These are phyloP conservation scores for Colletotrichum lentis DNA, from an alignment of 2,329 filamentous ascomycete genomes.

Conservation along the genomic window DNA sequence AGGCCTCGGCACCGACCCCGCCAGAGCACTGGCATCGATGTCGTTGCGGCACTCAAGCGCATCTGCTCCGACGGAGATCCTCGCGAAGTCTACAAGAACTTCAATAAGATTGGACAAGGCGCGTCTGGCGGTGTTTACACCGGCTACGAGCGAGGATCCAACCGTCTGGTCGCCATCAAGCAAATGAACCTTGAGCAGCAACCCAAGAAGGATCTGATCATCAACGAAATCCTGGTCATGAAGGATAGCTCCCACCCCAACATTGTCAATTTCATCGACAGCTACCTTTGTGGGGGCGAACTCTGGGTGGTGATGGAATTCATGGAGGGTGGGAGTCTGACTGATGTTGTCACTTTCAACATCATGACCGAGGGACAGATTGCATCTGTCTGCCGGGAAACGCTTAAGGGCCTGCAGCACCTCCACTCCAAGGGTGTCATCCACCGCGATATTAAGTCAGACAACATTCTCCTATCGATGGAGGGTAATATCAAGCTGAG, in stretches of 20 bases:
- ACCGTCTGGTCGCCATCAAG: constrained; percentile 95
- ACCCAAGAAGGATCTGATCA: constrained; percentile 98
- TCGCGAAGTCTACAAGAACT: constrained; percentile 82
- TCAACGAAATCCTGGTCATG: constrained; percentile 99
- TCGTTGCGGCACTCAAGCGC: constrained; percentile 81
- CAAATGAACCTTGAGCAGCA: constrained; percentile 99
- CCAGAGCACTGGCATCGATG: constrained; percentile 82
- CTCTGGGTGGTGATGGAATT: constrained; percentile 99
- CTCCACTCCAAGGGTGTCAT: constrained; percentile 98
- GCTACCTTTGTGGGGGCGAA: constrained; percentile 87
- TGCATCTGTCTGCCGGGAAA: constrained; percentile 93
- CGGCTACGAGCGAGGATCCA: constrained; percentile 83
- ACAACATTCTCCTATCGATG: constrained; percentile 93
- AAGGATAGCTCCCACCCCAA: constrained; percentile 98
- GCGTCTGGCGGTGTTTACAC: constrained; percentile 96
- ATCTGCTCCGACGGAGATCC: constrained; percentile 94
- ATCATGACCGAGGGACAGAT: constrained; percentile 99
- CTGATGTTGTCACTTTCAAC: constrained; percentile 98
- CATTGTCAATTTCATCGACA: constrained; percentile 99
- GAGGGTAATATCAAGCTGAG: constrained; percentile 98
- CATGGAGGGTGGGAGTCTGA: constrained; percentile 98
- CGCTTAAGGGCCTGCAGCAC: constrained; percentile 89
- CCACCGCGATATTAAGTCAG: constrained; percentile 98
- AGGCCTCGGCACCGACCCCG: constrained; percentile 80
- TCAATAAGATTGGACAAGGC: constrained; percentile 96